Conservation (phyloP, 1,284 basidiomycete species). For the Gomphus bonarii region DNA sequence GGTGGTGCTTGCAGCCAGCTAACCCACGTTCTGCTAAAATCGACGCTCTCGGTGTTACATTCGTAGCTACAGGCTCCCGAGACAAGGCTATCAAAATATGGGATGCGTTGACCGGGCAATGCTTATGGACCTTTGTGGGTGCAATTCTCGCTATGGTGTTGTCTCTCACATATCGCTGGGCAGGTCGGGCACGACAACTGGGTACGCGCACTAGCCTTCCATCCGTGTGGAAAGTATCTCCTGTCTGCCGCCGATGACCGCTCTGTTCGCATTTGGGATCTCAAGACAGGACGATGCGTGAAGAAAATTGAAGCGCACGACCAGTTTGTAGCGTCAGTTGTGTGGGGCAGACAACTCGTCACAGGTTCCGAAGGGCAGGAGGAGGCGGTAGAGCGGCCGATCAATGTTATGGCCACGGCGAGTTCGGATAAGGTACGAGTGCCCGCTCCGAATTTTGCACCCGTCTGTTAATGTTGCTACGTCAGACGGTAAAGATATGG, state of each 20-base stretch:
- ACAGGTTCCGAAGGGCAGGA: neutral
- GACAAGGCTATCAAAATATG: constrained; percentile 86
- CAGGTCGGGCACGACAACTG: constrained; percentile 78
- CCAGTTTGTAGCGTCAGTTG: constrained; percentile 74
- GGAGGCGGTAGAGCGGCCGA: neutral
- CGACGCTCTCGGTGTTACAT: constrained; percentile 28
- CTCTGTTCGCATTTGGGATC: constrained; percentile 83
- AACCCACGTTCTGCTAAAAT: neutral
- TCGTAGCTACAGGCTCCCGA: constrained; percentile 73
- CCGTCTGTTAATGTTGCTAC: neutral
- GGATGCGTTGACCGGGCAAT: constrained; percentile 65
- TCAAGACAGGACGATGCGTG: constrained; percentile 68
- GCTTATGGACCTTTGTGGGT: neutral
- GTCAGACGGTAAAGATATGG: neutral
- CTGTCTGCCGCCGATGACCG: constrained; percentile 88
- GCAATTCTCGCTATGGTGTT: neutral
- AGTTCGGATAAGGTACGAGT: neutral
- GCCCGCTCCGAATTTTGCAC: neutral
- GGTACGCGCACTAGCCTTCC: constrained; percentile 76
- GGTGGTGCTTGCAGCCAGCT: neutral
- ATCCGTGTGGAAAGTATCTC: constrained; percentile 78
- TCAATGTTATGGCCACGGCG: neutral
- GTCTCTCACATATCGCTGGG: neutral
- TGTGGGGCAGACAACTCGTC: constrained; percentile 45
- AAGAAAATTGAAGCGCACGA: constrained; percentile 77